Evolutionary conservation across 768 basidiomycete genomes (phyloP).

Genomic region (Tylopilus plumbeoviolaceoides): DNA sequence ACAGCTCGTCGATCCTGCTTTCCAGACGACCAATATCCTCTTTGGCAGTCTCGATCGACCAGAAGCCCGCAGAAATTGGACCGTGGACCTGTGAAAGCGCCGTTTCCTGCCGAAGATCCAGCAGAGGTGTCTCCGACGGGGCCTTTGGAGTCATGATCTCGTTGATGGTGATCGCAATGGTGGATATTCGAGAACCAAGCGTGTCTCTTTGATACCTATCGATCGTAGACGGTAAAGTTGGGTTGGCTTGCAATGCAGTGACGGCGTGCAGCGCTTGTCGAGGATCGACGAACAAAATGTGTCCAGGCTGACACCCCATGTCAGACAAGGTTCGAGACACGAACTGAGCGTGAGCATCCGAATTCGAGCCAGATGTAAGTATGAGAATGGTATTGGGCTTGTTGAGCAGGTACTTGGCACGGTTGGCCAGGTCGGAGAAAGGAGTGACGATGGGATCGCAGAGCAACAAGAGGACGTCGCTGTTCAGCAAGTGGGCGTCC

Average conservation of each 20-base stretch:
- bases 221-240: slow-evolving; percentile 45
- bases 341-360: slow-evolving; percentile 12
- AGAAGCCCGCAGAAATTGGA: slow-evolving; percentile 37
- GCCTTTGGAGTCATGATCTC: slow-evolving; percentile 11
- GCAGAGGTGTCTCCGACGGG: slow-evolving; percentile 5
- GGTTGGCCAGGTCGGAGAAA: slow-evolving; percentile 34
- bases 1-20: slow-evolving; percentile 35
- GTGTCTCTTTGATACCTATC: slow-evolving; percentile 65
- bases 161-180: slow-evolving; percentile 40
- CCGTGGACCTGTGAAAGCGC: slow-evolving; percentile 38
- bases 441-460: slow-evolving; percentile 57
- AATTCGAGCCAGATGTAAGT: slow-evolving; percentile 29
- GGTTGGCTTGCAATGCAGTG: slow-evolving; percentile 41
- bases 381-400: slow-evolving; percentile 45
- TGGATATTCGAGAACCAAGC: slow-evolving; percentile 53
- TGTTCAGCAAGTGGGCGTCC: slow-evolving; percentile 30
- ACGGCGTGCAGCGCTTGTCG: slow-evolving; percentile 54
- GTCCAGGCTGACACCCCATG: slow-evolving; percentile 25
- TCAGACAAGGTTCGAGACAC: slow-evolving; percentile 21
- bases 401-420: slow-evolving; percentile 25
- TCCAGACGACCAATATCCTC: slow-evolving; percentile 35
- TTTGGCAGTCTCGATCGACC: slow-evolving; percentile 28
- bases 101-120: slow-evolving; percentile 33
- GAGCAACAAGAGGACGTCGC: slow-evolving; percentile 63
- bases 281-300: slow-evolving; percentile 52